Conservation (phyloP, 2,329 filamentous ascomycete genomes). For the Alternaria sp. region DNA sequence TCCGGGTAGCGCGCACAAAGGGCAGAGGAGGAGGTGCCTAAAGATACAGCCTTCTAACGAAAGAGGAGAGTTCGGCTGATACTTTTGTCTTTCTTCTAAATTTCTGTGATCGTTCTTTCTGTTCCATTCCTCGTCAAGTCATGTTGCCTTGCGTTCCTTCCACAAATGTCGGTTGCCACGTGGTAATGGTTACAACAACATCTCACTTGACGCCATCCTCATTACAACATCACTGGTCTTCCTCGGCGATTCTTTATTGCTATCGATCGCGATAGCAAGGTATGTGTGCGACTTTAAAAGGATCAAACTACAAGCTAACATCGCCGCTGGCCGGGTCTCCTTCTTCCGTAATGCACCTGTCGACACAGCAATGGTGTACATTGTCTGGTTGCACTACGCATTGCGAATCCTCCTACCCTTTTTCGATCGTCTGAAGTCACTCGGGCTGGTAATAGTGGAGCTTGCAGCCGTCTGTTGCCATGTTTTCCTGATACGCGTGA, state of each 20-base stretch:
- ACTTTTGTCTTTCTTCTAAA: background rate
- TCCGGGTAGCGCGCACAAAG: conserved; percentile 29
- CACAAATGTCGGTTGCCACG: background rate
- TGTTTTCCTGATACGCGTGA: conserved; percentile 16
- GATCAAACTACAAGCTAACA: background rate
- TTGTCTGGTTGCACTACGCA: conserved; percentile 11
- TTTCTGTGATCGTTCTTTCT: background rate
- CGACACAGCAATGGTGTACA: conserved; percentile 12
- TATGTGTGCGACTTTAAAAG: background rate
- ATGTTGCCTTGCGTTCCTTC: conserved; percentile 9
- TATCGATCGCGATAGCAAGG: background rate
- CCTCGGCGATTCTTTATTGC: background rate
- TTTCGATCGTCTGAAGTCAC: conserved; percentile 7
- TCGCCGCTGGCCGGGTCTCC: background rate
- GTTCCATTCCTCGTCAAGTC: background rate
- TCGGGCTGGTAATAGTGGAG: conserved; percentile 14
- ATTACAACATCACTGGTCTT: background rate
- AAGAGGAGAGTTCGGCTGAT: background rate
- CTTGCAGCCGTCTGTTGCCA: conserved; percentile 8
- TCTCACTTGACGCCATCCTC: background rate
- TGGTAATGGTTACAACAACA: conserved; percentile 4
- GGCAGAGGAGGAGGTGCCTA: conserved; percentile 19
- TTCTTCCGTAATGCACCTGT: conserved; percentile 5
- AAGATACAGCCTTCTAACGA: background rate
- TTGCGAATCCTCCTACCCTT: background rate